Evolutionary conservation across 306 rosid genomes (phyloP).

Genomic region (Alnus glutinosa): DNA sequence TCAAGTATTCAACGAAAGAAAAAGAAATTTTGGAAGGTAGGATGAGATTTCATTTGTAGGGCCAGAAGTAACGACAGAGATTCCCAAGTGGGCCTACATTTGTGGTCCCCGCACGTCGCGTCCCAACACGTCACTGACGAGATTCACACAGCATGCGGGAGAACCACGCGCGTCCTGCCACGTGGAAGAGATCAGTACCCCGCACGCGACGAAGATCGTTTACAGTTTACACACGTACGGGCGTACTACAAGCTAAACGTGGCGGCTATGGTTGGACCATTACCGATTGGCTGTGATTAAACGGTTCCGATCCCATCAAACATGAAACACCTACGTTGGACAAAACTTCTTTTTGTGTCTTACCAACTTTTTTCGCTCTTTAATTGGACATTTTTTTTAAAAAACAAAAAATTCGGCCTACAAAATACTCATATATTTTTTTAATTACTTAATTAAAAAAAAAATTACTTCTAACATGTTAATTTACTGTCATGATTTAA

Average conservation of each 20-base stretch:
- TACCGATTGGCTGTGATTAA: neutral
- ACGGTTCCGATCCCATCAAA: neutral
- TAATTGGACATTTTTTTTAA: too few relatives aligned
- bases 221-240: neutral
- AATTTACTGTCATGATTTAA: too few relatives aligned
- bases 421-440: too few relatives aligned
- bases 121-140: conserved; percentile 17
- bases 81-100: conserved; percentile 25
- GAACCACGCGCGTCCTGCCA: neutral
- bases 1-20: neutral
- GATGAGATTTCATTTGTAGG: neutral
- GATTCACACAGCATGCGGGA: conserved; percentile 9
- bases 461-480: too few relatives aligned
- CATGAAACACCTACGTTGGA: neutral
- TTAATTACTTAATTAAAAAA: too few relatives aligned
- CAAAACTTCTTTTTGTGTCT: neutral
- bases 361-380: neutral
- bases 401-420: too few relatives aligned
- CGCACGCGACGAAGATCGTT: neutral
- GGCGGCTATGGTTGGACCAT: conserved; percentile 2
- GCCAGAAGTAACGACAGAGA: conserved; percentile 35
- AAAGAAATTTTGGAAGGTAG: neutral
- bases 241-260: neutral
- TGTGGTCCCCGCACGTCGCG: conserved; percentile 3
- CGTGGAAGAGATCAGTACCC: neutral